Conservation (phyloP, 2,329 filamentous ascomycete genomes). For the Aspergillus texensis region DNA sequence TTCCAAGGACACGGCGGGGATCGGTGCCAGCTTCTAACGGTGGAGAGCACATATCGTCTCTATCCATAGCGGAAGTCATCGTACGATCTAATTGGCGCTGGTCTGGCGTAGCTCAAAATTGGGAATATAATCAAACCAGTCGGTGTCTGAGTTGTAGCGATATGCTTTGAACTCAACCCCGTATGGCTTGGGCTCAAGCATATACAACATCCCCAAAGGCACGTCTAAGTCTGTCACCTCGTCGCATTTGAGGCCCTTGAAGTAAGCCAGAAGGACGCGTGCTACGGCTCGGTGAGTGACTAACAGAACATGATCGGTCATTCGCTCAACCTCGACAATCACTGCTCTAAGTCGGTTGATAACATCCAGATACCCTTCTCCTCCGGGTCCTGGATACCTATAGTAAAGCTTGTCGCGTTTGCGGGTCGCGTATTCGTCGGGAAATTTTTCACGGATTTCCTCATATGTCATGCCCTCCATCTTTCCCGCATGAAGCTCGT, state of each 20-base stretch:
- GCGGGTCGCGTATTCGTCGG: conserved; percentile 79
- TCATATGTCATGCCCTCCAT: conserved; percentile 96
- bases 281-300: conserved; percentile 92
- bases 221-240: conserved; percentile 95
- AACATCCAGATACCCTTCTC: conserved; percentile 94
- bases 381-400: conserved; percentile 92
- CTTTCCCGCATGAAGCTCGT: conserved; percentile 88
- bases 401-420: conserved; percentile 89
- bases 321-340: conserved; percentile 95
- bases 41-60: background rate
- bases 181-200: conserved; percentile 96
- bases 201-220: conserved; percentile 89
- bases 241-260: conserved; percentile 86
- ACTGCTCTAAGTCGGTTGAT: conserved; percentile 94
- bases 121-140: conserved; percentile 84
- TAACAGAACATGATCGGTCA: conserved; percentile 91
- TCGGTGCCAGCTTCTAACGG: background rate
- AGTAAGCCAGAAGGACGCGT: conserved; percentile 91
- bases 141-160: conserved; percentile 75
- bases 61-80: background rate
- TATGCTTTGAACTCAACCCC: conserved; percentile 97
- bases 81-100: conserved; percentile 25
- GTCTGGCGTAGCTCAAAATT: conserved; percentile 71
- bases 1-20: background rate
- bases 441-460: conserved; percentile 78